These are phyloP conservation scores for Alternaria angustiovoidea DNA, from an alignment of 2,329 filamentous ascomycete species.

Conservation along the genomic window DNA sequence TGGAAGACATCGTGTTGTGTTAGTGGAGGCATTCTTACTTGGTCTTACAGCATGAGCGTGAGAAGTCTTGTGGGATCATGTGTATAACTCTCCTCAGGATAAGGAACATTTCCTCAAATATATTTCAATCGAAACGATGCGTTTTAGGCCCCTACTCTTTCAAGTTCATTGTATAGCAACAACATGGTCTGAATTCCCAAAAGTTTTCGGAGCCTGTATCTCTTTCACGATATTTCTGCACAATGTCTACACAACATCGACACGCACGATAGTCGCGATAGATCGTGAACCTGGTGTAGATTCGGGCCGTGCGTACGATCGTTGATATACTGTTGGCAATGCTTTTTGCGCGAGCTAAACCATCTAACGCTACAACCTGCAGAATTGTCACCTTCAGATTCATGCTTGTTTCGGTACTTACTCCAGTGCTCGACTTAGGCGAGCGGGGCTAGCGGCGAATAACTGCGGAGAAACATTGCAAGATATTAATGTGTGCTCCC, in stretches of 20 bases:
- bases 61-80: not conserved
- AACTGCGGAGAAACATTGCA: conserved; percentile 5
- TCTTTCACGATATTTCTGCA: not conserved
- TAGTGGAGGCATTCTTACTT: not conserved
- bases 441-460: not conserved
- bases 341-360: not conserved
- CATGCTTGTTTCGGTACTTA: not conserved
- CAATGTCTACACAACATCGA: not conserved
- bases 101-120: not conserved
- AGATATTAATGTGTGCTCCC: conserved; percentile 47
- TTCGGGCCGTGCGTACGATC: not conserved
- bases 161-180: not conserved
- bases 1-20: not conserved
- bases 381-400: not conserved
- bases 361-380: not conserved
- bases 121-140: not conserved
- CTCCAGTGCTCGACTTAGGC: not conserved
- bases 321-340: not conserved
- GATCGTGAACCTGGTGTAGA: not conserved
- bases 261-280: not conserved
- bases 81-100: not conserved
- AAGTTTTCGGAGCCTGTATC: not conserved
- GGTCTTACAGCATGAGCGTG: not conserved
- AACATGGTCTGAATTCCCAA: not conserved
- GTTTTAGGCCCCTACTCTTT: not conserved